Evolutionary conservation across 768 basidiomycete genomes (phyloP).

Genomic region (button mushroom (Agaricus bisporus)): DNA sequence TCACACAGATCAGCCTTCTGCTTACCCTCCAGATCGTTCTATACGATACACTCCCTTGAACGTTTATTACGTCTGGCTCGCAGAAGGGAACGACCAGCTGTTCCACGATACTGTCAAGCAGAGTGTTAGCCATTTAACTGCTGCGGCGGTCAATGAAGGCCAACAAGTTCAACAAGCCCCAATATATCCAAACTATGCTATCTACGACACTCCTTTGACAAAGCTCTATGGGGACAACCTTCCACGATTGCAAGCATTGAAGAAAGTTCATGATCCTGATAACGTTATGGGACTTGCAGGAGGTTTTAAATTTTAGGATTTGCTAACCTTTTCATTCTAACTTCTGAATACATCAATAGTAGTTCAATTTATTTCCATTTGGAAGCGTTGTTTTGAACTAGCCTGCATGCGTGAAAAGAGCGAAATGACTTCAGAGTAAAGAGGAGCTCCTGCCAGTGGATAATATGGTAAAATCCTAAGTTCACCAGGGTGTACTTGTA

Average conservation of each 20-base stretch:
- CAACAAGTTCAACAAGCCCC: conserved; percentile 29
- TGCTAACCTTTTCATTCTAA: neutral
- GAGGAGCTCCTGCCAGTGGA: no score
- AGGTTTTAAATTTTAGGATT: conserved; percentile 46
- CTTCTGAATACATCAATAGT: neutral
- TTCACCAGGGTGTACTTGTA: no score
- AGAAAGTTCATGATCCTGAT: conserved; percentile 43
- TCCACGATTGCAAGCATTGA: conserved; percentile 30
- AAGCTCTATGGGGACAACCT: conserved; percentile 48
- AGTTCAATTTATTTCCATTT: no score
- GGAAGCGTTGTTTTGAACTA: no score
- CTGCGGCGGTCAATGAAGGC: conserved; percentile 33
- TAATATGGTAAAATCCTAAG: no score
- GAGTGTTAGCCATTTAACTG: conserved; percentile 33
- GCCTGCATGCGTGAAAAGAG: no score
- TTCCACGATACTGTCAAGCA: conserved; percentile 35
- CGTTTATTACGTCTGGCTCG: conserved; percentile 40
- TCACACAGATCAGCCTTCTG: conserved; percentile 31
- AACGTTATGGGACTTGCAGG: conserved; percentile 65
- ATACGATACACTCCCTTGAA: conserved; percentile 37
- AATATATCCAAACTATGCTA: conserved; percentile 58
- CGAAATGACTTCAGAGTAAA: no score
- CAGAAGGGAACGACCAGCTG: conserved; percentile 29
- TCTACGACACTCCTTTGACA: conserved; percentile 42
- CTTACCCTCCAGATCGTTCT: conserved; percentile 41